Evolutionary conservation across 1,284 basidiomycete genomes (phyloP).

Genomic region (Butyriboletus regius): DNA sequence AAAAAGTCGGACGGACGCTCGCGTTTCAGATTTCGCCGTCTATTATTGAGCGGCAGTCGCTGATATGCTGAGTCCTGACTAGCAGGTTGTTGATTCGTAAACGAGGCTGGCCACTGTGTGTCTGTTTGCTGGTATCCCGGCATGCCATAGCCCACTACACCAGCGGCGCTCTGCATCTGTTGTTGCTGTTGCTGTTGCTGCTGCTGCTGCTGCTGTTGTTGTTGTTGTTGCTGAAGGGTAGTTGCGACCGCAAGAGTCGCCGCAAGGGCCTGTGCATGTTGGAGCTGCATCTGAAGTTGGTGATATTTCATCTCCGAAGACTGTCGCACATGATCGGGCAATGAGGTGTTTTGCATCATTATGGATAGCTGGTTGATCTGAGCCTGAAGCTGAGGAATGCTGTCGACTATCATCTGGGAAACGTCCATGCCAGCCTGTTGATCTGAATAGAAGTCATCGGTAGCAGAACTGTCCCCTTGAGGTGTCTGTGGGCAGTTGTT

Average conservation of each 20-base stretch:
- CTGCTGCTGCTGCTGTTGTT: slow-evolving; percentile 35
- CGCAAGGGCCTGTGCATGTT: slow-evolving; percentile 64
- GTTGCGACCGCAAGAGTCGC: slow-evolving; percentile 50
- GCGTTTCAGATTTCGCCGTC: slow-evolving; percentile 66
- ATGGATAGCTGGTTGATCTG: slow-evolving; percentile 67
- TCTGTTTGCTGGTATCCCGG: slow-evolving; percentile 33
- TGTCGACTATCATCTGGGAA: slow-evolving; percentile 62
- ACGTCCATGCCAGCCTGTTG: slow-evolving; percentile 59
- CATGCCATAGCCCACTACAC: slow-evolving; percentile 37
- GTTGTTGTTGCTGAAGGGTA: slow-evolving; percentile 39
- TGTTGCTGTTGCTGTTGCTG: slow-evolving; percentile 27
- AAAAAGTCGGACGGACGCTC: slow-evolving; percentile 76
- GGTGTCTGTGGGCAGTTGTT: slow-evolving; percentile 16
- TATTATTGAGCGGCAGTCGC: slow-evolving; percentile 68
- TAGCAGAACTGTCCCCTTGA: slow-evolving; percentile 31
- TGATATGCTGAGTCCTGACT: slow-evolving; percentile 77
- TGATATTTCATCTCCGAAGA: slow-evolving; percentile 71
- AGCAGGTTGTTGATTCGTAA: slow-evolving; percentile 54
- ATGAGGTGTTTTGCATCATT: slow-evolving; percentile 66
- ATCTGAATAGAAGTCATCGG: slow-evolving; percentile 60
- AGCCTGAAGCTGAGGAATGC: slow-evolving; percentile 70
- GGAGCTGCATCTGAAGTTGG: slow-evolving; percentile 67
- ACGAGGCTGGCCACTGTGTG: slow-evolving; percentile 46
- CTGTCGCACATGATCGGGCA: slow-evolving; percentile 65
- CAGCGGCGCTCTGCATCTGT: slow-evolving; percentile 28